Evolutionary conservation across 2,329 filamentous ascomycete species (phyloP), one percentile per base, ranked within the genome.

Genomic region (Fusarium irregulare): DNA sequence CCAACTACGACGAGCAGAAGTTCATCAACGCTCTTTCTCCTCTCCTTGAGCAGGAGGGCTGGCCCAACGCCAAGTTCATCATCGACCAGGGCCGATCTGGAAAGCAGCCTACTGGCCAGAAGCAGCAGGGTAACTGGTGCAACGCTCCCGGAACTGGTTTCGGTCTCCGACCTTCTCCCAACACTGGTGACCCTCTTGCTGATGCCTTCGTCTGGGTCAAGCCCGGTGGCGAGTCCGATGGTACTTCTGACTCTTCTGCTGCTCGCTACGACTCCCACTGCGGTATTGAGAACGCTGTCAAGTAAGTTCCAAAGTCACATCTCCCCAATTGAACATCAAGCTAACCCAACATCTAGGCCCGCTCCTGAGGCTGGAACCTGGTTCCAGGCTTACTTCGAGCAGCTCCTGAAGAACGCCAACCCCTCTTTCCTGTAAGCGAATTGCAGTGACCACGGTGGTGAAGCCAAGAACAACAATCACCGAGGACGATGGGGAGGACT

Each of bases 201-300:
- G 90, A 92, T 76, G 88, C 89, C 42, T 89, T 92, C 70, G 89
- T 91, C 60, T 92, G 90, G 90, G 82, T 91, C 72, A 92, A 92
- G 84, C 90, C 90, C 7, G 90, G 90, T 68, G 85, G 85, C 65
- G 85, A 87, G 76, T 92, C 81, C 46, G 83, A 85, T 68, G 83
- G 83, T 67, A 85, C 83, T 40, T 85, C 82, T 37, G 78, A 87
- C 73, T 81, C 79, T 41, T 79, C 73, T 34, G 83, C 87, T 12
- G 68, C 79, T 21, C 84, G 76, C 45, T 78, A 78, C 32, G 76
- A 78, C 61, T 72, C 71, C 64, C 71, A 73, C 78, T 90, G 88
- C 66, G 87, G 88, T 28, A 79, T 82, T 11, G 67, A 78, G 2
- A 84, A 86, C 71, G 80, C 89, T 3, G 80, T 91, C 42, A 63